These are phyloP conservation scores for Microbotryomycetes sp. DNA, from an alignment of 1,284 basidiomycete genomes.

Conservation along the genomic window DNA sequence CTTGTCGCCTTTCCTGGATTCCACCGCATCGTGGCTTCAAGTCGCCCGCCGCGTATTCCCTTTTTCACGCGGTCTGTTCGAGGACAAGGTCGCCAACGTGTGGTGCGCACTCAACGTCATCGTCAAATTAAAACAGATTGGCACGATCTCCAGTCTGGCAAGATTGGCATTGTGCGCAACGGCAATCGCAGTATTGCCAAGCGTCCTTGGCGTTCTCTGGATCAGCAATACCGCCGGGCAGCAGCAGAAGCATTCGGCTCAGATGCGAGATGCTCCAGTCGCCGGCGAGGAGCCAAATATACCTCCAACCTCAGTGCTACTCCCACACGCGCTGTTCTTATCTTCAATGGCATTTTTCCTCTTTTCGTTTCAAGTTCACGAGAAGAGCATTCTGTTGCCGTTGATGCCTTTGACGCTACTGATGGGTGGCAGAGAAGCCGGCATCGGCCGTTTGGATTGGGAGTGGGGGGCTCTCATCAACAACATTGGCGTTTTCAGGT, in stretches of 20 bases:
- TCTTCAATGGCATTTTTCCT: slow-evolving; percentile 72
- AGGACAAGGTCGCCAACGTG: slow-evolving; percentile 94
- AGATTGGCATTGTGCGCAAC: slow-evolving; percentile 42
- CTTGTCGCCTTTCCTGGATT: slow-evolving; percentile 66
- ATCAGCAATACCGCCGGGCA: slow-evolving; percentile 17
- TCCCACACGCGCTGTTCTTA: slow-evolving; percentile 36
- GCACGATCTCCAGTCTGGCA: slow-evolving; percentile 33
- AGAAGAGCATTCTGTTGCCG: slow-evolving; percentile 85
- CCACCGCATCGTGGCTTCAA: slow-evolving; percentile 51
- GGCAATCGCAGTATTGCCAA: slow-evolving; percentile 39
- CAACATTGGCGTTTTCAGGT: slow-evolving; percentile 86
- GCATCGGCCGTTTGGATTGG: slow-evolving; percentile 53
- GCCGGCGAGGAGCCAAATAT: not conserved
- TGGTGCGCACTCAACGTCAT: slow-evolving; percentile 86
- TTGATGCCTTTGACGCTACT: slow-evolving; percentile 74
- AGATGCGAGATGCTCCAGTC: not conserved
- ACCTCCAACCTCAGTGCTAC: slow-evolving; percentile 34
- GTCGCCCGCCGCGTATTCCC: slow-evolving; percentile 80
- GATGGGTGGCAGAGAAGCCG: slow-evolving; percentile 53
- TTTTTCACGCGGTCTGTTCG: slow-evolving; percentile 79
- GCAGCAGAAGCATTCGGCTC: too few relatives aligned
- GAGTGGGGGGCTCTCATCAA: slow-evolving; percentile 71
- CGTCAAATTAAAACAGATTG: slow-evolving; percentile 61
- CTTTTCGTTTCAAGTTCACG: slow-evolving; percentile 92
- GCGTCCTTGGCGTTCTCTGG: slow-evolving; percentile 35